Evolutionary conservation across 2,329 filamentous ascomycete species (phyloP).

Genomic region (Calonectria hongkongensis): DNA sequence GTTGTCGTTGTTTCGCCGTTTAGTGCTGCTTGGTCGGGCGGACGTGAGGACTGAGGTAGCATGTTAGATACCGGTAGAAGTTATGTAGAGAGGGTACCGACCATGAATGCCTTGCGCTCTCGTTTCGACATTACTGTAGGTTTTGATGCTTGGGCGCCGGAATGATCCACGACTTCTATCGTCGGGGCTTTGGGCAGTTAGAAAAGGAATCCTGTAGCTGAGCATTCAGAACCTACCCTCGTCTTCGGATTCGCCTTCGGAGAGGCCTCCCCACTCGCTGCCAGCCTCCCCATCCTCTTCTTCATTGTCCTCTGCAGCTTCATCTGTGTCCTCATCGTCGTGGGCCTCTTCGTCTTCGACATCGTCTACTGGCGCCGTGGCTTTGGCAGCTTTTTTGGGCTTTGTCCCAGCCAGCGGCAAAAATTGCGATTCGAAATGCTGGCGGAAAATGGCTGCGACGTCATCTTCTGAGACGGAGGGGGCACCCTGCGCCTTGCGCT

Average conservation of each 20-base stretch:
- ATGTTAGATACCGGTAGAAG: slow-evolving; percentile 27
- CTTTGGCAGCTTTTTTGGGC: slow-evolving; percentile 53
- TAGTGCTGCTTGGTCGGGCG: slow-evolving; percentile 62
- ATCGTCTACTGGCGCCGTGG: slow-evolving; percentile 49
- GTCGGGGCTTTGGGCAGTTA: slow-evolving; percentile 46
- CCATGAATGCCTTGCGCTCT: slow-evolving; percentile 88
- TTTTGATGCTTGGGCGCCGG: slow-evolving; percentile 61
- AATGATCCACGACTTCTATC: slow-evolving; percentile 79
- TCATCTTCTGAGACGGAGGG: slow-evolving; percentile 66
- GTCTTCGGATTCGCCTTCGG: slow-evolving; percentile 51
- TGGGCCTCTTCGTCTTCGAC: slow-evolving; percentile 56
- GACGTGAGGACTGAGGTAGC: slow-evolving; percentile 66
- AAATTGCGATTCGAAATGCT: slow-evolving; percentile 93
- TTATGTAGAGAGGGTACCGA: slow-evolving; percentile 48
- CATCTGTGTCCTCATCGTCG: slow-evolving; percentile 56
- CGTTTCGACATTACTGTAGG: slow-evolving; percentile 74
- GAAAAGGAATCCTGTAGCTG: not conserved
- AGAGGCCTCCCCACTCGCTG: slow-evolving; percentile 57
- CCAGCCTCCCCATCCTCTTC: slow-evolving; percentile 42
- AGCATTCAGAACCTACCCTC: slow-evolving; percentile 36
- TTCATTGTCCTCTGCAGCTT: slow-evolving; percentile 61
- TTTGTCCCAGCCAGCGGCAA: slow-evolving; percentile 75
- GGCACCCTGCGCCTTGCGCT: slow-evolving; percentile 65
- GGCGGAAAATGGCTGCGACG: slow-evolving; percentile 84
- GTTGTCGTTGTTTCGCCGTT: slow-evolving; percentile 45